phyloP scores from a whole-genome alignment of 2,329 filamentous ascomycete species.

The Aureobasidium vineae region DNA sequence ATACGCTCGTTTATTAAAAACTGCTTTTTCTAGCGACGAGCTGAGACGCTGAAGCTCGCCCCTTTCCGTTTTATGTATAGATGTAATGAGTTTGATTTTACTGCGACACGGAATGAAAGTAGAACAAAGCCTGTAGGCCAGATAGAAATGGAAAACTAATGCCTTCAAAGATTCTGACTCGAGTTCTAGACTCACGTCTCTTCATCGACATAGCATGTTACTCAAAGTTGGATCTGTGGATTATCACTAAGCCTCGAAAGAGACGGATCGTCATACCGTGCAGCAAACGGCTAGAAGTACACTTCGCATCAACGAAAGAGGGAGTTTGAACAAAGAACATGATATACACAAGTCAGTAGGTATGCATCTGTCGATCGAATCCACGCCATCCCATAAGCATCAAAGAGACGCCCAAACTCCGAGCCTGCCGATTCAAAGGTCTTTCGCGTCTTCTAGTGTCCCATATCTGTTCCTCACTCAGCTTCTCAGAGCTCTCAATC shows the following conservation, averaged over 20 bases:
- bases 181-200: too few species aligned
- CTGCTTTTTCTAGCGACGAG: neutral
- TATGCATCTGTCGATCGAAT: constrained; percentile 20
- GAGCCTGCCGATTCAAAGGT: neutral
- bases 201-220: neutral
- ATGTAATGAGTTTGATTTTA: constrained; percentile 5
- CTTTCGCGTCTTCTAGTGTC: neutral
- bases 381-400: constrained; percentile 18
- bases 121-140: neutral
- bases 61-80: neutral
- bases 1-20: constrained; percentile 7
- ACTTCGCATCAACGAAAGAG: neutral
- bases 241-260: too few species aligned
- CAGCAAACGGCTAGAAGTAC: too few species aligned
- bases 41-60: neutral
- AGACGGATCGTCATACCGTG: too few species aligned
- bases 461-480: constrained; percentile 23
- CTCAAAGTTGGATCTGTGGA: neutral
- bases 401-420: constrained; percentile 15
- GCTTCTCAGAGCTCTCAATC: constrained; percentile 55
- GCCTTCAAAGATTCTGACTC: neutral
- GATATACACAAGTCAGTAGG: constrained; percentile 18
- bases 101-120: neutral
- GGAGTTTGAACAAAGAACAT: neutral
- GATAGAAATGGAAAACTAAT: neutral